Evolutionary conservation across 306 rosid species (phyloP).

Genomic region (Lithocarpus polystachyus): DNA sequence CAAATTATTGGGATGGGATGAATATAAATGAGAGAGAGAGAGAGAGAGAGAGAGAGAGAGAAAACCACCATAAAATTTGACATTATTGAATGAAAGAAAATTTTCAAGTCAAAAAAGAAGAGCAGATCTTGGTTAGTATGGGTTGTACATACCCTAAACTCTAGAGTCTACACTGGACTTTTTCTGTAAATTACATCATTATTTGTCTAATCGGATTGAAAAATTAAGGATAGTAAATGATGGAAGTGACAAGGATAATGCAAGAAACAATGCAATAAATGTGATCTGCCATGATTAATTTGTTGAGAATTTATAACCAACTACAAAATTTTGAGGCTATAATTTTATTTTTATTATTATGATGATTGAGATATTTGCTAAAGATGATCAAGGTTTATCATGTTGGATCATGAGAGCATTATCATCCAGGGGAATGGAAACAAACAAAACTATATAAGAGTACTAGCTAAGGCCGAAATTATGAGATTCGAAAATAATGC

Average conservation of each 20-base stretch:
- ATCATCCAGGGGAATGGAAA: not conserved
- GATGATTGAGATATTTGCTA: not conserved
- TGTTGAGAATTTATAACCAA: too few relatives aligned
- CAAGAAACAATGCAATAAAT: too few relatives aligned
- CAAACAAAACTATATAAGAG: not conserved
- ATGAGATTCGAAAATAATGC: not conserved
- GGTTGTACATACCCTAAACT: not conserved
- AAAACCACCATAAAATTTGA: not conserved
- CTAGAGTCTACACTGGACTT: not conserved
- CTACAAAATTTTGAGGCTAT: not conserved
- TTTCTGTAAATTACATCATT: not conserved
- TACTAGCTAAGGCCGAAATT: not conserved
- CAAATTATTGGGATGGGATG: too few relatives aligned
- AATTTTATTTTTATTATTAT: not conserved
- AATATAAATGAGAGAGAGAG: too few relatives aligned
- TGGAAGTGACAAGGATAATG: not conserved
- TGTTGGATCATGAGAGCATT: not conserved
- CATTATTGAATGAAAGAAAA: not conserved
- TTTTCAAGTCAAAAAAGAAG: not conserved
- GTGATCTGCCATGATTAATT: too few relatives aligned
- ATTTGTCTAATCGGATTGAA: not conserved
- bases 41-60: not conserved
- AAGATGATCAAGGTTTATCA: not conserved
- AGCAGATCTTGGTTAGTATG: not conserved
- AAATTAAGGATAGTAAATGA: not conserved